Conservation (phyloP, 495 filamentous ascomycete species). For the Thozetella sp. region DNA sequence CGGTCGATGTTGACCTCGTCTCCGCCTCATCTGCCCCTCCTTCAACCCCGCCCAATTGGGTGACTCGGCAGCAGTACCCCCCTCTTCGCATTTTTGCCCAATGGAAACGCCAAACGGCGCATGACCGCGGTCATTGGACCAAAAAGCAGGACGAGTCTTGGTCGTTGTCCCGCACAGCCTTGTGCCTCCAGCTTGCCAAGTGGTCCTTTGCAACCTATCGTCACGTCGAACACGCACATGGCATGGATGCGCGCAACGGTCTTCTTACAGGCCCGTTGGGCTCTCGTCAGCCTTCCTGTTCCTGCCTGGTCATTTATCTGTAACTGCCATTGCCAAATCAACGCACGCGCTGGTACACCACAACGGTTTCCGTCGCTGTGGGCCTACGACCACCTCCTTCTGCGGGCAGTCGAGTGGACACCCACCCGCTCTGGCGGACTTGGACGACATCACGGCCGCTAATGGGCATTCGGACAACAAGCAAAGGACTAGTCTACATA, state of each 20-base stretch:
- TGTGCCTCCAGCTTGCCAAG: not conserved
- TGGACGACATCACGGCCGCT: slow-evolving; percentile 13
- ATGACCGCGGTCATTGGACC: not conserved
- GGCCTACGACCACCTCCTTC: slow-evolving; percentile 8
- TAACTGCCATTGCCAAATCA: slow-evolving; percentile 41
- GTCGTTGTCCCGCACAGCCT: not conserved
- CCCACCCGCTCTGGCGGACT: slow-evolving; percentile 6
- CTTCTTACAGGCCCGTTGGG: slow-evolving; percentile 20
- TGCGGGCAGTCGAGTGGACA: slow-evolving; percentile 14
- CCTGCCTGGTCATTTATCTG: slow-evolving; percentile 35
- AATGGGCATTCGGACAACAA: not conserved
- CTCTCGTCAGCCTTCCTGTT: slow-evolving; percentile 31
- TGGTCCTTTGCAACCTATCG: not conserved
- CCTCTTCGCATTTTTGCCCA: slow-evolving; percentile 1
- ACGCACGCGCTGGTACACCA: slow-evolving; percentile 26
- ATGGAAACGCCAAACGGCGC: not conserved
- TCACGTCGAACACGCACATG: slow-evolving; percentile 7
- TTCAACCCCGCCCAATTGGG: not conserved
- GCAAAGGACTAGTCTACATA: not conserved
- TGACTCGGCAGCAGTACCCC: not conserved
- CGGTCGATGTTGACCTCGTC: too few species aligned
- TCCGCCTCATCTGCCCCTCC: not conserved
- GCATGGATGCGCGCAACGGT: slow-evolving; percentile 22
- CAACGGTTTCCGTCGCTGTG: slow-evolving; percentile 10
- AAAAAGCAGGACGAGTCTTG: not conserved